Percentiles rank a stretch among this genome's conserved stretches.
Evolutionary conservation across 345 rosid species (phyloP).

Genomic region (Kernera saxatilis): DNA sequence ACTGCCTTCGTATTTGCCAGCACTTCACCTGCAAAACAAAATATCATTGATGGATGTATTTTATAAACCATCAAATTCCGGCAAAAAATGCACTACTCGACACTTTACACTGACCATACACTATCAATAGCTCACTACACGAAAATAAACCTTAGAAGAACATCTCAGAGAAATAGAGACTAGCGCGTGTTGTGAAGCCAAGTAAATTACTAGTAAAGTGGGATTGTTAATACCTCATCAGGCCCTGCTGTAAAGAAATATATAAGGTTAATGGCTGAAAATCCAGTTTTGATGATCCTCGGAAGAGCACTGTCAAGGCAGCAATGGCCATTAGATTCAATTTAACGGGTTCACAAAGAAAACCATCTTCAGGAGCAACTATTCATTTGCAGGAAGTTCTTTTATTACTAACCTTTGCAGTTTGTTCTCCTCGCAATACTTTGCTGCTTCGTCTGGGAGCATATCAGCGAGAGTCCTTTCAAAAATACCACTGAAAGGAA

Average conservation of each 20-base stretch:
- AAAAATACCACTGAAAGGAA: constrained; percentile 82
- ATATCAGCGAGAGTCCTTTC: constrained; percentile 84
- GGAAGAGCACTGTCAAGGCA: constrained; percentile 70
- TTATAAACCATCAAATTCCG: not conserved
- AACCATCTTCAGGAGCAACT: not conserved
- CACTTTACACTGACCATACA: not conserved
- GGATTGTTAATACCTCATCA: constrained; percentile 63
- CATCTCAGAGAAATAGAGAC: not conserved
- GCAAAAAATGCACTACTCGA: not conserved
- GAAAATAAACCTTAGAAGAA: not conserved
- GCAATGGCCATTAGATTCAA: not conserved
- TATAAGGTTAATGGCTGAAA: constrained; percentile 91
- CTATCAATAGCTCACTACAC: not conserved
- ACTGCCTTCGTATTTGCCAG: constrained; percentile 93
- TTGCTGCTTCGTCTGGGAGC: constrained; percentile 65
- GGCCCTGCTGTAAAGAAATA: constrained; percentile 98
- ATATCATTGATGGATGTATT: not conserved
- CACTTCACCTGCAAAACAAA: constrained; percentile 70
- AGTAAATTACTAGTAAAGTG: not conserved
- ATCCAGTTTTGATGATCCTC: constrained; percentile 95
- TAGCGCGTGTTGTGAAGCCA: not conserved
- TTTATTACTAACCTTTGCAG: constrained; percentile 70
- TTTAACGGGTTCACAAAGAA: not conserved
- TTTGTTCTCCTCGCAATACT: constrained; percentile 95
- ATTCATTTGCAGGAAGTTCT: not conserved